A percentile compares a stretch with the other conserved stretches of the same genome.
Conservation (phyloP, 768 basidiomycete genomes). For the Auriculariales sp. region DNA sequence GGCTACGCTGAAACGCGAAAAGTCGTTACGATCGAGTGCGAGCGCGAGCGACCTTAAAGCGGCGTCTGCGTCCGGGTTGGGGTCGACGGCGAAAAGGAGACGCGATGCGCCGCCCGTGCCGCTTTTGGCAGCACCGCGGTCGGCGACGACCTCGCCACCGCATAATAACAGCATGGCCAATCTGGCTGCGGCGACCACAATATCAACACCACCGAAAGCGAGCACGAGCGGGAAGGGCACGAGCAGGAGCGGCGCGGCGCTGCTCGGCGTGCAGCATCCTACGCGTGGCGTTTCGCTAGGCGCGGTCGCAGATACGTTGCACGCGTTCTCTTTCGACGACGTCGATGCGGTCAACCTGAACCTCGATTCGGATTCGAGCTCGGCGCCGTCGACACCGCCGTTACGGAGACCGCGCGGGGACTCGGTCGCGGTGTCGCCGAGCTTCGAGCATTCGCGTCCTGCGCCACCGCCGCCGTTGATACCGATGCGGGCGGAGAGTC, state of each 20-base stretch:
- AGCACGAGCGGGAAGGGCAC: not conserved
- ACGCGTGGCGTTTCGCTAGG: not conserved
- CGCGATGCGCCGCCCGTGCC: not conserved
- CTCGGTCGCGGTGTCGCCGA: not conserved
- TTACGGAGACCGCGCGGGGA: not conserved
- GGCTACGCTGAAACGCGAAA: not conserved
- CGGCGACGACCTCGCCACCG: no score
- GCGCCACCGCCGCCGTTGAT: no score
- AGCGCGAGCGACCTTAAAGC: not conserved
- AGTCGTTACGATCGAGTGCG: not conserved
- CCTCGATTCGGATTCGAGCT: not conserved
- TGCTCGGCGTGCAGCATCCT: not conserved
- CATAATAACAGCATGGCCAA: not conserved
- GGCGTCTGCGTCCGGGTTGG: not conserved
- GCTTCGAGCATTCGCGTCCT: no score
- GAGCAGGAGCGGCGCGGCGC: not conserved
- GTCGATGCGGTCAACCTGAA: not conserved
- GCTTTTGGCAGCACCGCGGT: not conserved
- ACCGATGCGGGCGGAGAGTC: no score
- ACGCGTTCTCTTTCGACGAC: not conserved
- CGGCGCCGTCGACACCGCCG: not conserved
- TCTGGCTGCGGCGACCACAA: not conserved
- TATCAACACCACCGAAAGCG: not conserved
- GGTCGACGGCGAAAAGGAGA: not conserved
- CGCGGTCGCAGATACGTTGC: not conserved